A percentile compares a stretch with the other conserved stretches of the same genome.
phyloP scores from a whole-genome alignment of 805 yeast species.

The Maudiozyma pseudohumilis region DNA sequence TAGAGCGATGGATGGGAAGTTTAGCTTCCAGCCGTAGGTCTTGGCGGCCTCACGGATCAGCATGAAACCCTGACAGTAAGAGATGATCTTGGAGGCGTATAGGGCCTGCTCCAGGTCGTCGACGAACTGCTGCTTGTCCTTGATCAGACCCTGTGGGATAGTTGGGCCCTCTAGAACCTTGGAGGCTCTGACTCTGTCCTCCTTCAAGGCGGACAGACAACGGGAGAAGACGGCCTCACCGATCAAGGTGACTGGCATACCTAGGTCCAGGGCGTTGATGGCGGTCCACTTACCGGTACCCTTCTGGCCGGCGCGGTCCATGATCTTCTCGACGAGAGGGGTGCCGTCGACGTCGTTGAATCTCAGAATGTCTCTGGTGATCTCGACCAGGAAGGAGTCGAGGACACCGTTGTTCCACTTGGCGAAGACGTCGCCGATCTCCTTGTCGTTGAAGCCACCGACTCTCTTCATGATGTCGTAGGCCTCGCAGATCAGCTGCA shows the following conservation, averaged over 20 bases:
- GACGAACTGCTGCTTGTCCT: constrained; percentile 73
- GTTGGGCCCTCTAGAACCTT: constrained; percentile 70
- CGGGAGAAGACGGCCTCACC: constrained; percentile 98
- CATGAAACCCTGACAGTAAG: constrained; percentile 99
- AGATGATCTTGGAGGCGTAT: constrained; percentile 95
- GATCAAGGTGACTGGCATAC: constrained; percentile 95
- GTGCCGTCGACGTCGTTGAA: constrained; percentile 84
- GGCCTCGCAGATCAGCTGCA: constrained; percentile 98
- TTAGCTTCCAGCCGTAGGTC: constrained; percentile 93
- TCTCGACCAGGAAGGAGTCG: constrained; percentile 94
- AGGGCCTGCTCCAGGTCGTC: constrained; percentile 96
- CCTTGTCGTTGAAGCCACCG: constrained; percentile 81
- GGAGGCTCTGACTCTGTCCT: constrained; percentile 84
- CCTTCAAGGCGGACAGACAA: constrained; percentile 86
- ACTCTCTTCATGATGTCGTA: constrained; percentile 92
- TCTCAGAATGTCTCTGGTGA: constrained; percentile 89
- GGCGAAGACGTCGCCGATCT: constrained; percentile 84
- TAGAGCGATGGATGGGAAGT: constrained; percentile 96
- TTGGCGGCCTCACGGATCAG: constrained; percentile 95
- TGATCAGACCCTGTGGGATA: constrained; percentile 49
- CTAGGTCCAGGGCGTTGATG: constrained; percentile 91
- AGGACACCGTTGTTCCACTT: constrained; percentile 96
- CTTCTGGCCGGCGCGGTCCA: constrained; percentile 97
- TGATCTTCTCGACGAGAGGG: constrained; percentile 91
- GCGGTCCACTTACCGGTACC: constrained; percentile 99